Conservation (phyloP, 2,329 filamentous ascomycete genomes). For the Fusarium fracticaudum region DNA sequence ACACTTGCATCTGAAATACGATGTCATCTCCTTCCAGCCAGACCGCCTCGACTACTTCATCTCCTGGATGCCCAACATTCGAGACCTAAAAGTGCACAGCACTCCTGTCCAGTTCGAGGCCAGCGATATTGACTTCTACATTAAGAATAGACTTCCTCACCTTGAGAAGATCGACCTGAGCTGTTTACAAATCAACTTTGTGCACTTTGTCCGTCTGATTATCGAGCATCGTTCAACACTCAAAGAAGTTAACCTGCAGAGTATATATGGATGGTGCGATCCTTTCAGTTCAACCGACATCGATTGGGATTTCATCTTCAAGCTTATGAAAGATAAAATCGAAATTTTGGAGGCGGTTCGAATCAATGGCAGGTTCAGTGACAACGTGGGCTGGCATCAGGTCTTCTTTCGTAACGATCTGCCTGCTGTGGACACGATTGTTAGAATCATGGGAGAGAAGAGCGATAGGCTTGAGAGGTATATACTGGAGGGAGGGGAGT, state of each 20-base stretch:
- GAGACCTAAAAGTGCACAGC: constrained; percentile 19
- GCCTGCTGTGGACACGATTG: neutral
- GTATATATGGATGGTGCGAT: constrained; percentile 15
- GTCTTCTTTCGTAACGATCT: constrained; percentile 7
- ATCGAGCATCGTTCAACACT: constrained; percentile 21
- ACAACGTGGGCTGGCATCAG: constrained; percentile 28
- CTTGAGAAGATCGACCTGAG: constrained; percentile 31
- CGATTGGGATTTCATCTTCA: constrained; percentile 33
- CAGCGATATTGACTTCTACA: constrained; percentile 23
- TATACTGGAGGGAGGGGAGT: constrained; percentile 31
- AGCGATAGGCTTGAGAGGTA: constrained; percentile 23
- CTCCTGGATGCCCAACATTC: constrained; percentile 33
- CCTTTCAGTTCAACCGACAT: neutral
- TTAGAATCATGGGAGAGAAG: neutral
- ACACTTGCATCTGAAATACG: constrained; percentile 9
- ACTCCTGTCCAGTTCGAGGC: constrained; percentile 1
- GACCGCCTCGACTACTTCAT: constrained; percentile 33
- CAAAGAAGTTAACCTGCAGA: constrained; percentile 15
- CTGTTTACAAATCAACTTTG: constrained; percentile 19
- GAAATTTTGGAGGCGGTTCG: constrained; percentile 4
- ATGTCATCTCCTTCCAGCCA: constrained; percentile 10
- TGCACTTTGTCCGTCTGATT: constrained; percentile 29
- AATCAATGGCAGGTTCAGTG: constrained; percentile 17
- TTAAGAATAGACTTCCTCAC: constrained; percentile 24
- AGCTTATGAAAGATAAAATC: constrained; percentile 14